A percentile compares a stretch with the other conserved stretches of the same genome.
Evolutionary conservation across 1,139 yeast species (phyloP).

Genomic region (Yamadazyma taylorii): DNA sequence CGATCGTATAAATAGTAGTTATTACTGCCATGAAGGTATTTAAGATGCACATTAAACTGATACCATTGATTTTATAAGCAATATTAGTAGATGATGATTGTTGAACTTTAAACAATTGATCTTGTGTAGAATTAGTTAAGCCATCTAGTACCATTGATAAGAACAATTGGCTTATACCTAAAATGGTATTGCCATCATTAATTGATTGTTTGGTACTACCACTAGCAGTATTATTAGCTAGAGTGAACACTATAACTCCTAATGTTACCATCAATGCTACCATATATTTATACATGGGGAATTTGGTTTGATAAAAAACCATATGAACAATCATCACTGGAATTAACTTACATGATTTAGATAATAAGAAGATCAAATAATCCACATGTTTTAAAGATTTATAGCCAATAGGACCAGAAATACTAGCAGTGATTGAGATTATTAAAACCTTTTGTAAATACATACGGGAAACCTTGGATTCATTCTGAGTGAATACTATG

Average conservation of each 20-base stretch:
- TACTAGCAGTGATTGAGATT: constrained; percentile 75
- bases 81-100: constrained; percentile 9
- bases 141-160: constrained; percentile 83
- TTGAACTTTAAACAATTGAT: constrained; percentile 61
- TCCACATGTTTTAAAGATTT: constrained; percentile 79
- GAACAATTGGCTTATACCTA: constrained; percentile 62
- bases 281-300: constrained; percentile 72
- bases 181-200: constrained; percentile 41
- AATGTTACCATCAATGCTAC: constrained; percentile 75
- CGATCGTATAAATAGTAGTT: constrained; percentile 39
- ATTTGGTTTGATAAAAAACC: constrained; percentile 66
- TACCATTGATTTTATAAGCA: constrained; percentile 49
- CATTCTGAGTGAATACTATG: constrained; percentile 27
- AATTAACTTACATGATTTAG: constrained; percentile 89
- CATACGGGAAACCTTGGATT: constrained; percentile 17
- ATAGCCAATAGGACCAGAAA: constrained; percentile 80
- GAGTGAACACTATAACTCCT: constrained; percentile 81
- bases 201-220: constrained; percentile 17
- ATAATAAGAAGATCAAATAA: constrained; percentile 78
- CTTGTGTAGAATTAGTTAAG: constrained; percentile 90
- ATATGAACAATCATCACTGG: constrained; percentile 89
- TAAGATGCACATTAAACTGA: constrained; percentile 81
- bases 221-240: constrained; percentile 28
- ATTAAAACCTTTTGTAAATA: constrained; percentile 48
- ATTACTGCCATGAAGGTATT: constrained; percentile 56